A percentile compares a stretch with the other conserved stretches of the same genome.
Conservation (phyloP, 345 rosid genomes). For the Durio zibethinus region DNA sequence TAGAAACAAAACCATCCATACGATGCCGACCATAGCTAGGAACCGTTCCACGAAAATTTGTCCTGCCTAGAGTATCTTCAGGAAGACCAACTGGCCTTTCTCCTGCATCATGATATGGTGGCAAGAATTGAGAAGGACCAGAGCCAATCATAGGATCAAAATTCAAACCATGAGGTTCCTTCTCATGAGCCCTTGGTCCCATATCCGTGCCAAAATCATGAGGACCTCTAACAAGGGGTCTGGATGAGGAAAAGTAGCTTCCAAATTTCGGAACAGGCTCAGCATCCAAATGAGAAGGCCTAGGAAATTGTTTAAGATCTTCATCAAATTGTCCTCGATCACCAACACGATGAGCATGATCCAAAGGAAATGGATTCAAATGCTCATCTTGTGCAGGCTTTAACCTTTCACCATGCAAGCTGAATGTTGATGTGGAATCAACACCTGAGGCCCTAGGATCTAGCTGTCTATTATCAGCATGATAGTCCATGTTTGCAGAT, state of each 20-base stretch:
- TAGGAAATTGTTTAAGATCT: conserved; percentile 42
- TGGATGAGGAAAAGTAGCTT: conserved; percentile 32
- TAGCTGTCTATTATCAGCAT: conserved; percentile 32
- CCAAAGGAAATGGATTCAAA: conserved; percentile 29
- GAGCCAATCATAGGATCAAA: conserved; percentile 32
- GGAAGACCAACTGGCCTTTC: conserved; percentile 44
- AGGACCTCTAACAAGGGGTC: conserved; percentile 41
- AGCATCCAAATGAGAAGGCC: conserved; percentile 37
- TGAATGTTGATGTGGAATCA: conserved; percentile 27
- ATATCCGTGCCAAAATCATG: conserved; percentile 38
- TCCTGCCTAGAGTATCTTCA: conserved; percentile 34
- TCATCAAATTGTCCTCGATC: conserved; percentile 42
- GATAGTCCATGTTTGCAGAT: conserved; percentile 24
- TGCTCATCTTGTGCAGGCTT: conserved; percentile 37
- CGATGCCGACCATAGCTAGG: conserved; percentile 39
- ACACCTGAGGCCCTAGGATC: conserved; percentile 32
- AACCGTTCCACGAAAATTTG: conserved; percentile 37
- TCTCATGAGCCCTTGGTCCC: conserved; percentile 32
- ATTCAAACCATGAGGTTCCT: conserved; percentile 28
- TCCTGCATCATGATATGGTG: conserved; percentile 34
- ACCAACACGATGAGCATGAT: conserved; percentile 28
- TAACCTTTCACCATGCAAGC: conserved; percentile 29
- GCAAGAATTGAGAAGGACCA: conserved; percentile 43
- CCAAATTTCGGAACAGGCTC: conserved; percentile 36
- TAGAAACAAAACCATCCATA: conserved; percentile 40